Base-by-base conservation (phyloP, 148 eudicot genomes). In the Fagopyrum esculentum region DNA sequence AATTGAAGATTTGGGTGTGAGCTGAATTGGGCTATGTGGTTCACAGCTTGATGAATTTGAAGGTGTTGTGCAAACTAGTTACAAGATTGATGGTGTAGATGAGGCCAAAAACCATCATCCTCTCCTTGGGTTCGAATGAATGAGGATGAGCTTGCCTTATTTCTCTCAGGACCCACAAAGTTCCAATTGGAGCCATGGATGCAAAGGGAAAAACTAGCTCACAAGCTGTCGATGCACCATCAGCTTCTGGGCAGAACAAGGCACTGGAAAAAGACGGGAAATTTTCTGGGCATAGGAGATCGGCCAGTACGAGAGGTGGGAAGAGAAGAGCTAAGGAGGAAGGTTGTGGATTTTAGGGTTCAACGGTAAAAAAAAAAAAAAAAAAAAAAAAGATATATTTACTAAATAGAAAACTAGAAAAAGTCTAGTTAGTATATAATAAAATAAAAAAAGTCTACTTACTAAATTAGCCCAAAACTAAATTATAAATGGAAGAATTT, bases 1-100 rank as follows among this genome's bases (percentile, higher is more conserved):
- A 15, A 22, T 59, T 59, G 35, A 59, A 8, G 35, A 19, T 59
- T 47, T 0, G 35, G 35, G 43, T 68, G 10, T 78, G 74, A 46
- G 56, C 52, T 69, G 13, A 68, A 69, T 47, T 44, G 64, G 60
- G 45, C 22, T 60, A 71, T 66, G 4, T 48, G 76, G 45, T 19
- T 76, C 81, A 82, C 84, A 91, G 97, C 77, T 91, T 82, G 97
- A 91, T 76, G 93, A 91, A 83, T 89, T 91, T 78, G 89, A 83
- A 26, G 85, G 87, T 56, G 97, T 94, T 51, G 93, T 88, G 50
- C 85, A 73, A 74, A 77, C 78, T 50, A 89, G 89, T 78, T 89
- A 91, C 77, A 75, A 46, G 64, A 76, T 74, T 35, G 82, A 75
- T 43, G 71, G 77, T 7, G 76, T 71, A n/a, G 85, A 86, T 74